Evolutionary conservation across 2,329 filamentous ascomycete species (phyloP).

Genomic region (Aspergillus brasiliensis): DNA sequence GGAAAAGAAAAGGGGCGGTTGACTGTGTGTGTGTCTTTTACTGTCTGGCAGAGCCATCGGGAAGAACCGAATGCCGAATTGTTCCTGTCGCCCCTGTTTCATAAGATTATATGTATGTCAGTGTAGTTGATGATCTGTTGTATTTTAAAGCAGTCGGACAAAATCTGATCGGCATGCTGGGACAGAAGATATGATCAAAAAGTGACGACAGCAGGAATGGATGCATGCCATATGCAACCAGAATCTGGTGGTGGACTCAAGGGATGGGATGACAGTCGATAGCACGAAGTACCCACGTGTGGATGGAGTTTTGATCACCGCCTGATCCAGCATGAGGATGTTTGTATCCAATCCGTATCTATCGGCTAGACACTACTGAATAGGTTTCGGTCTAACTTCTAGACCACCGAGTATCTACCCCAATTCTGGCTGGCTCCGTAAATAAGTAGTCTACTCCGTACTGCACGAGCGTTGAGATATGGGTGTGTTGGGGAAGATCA

Average conservation of each 20-base stretch:
- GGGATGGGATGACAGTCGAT: conserved; percentile 1
- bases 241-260: neutral
- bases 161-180: neutral
- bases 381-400: neutral
- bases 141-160: neutral
- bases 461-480: conserved; percentile 4
- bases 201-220: neutral
- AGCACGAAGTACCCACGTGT: conserved; percentile 10
- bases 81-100: neutral
- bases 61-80: neutral
- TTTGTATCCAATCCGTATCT: neutral
- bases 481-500: neutral
- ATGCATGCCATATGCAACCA: conserved; percentile 10
- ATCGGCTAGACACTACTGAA: neutral
- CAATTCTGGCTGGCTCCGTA: neutral
- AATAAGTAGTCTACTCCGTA: neutral
- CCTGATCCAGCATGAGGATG: conserved; percentile 1
- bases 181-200: neutral
- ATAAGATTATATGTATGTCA: neutral
- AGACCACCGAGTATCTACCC: neutral
- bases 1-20: conserved; percentile 1
- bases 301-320: conserved; percentile 13
- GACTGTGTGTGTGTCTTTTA: neutral
- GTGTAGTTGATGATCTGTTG: neutral
- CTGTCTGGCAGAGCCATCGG: neutral